Evolutionary conservation across 805 yeast species (phyloP), one percentile per base, ranked within the genome.

Genomic region (Pichia ethanolica): DNA sequence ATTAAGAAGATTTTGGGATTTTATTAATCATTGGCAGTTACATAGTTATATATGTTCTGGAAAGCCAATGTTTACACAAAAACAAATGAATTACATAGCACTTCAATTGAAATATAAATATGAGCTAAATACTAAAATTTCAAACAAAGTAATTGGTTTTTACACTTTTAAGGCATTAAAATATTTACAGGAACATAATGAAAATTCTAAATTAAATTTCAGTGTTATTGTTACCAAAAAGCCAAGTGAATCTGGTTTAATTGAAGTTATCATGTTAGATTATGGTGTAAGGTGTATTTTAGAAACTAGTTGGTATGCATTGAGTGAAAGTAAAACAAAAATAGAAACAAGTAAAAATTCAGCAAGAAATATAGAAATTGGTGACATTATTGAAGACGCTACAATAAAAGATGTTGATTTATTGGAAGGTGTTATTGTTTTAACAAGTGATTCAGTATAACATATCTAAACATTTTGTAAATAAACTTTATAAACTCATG

Each of bases 21-120:
- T 89, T 52, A 63, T 89, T 8, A 83, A 83, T 59, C 97, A 90
- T 59, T 78, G 90, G 79, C 91, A 86, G 58, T 53, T 87, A 1
- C 83, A 80, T 48, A 61, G 78, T 1, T 63, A 59, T 47, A 49
- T 82, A 13, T 54, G 53, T 3, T 54, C 53, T 13, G 62, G 56
- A 35, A 58, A 45, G 51, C 56, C 64, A 1, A 38, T 57, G n/a
- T 75, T 74, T 54, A 48, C 58, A 1, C 55, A 64, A 36, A 56
- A 56, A 2, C 65, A 71, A 14, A 56, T 76, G 6, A 64, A 67
- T 28, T 62, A 68, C 35, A 56, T 74, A 43, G 60, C 72, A 8
- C 56, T 71, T 54, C 77, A 75, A 45, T 65, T 79, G 38, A 76
- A 71, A 48, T 63, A 73, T 25, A 67, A 75, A 50, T 75, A 74